These are phyloP conservation scores for Ophiostoma australiae DNA, from an alignment of 2,329 filamentous ascomycete genomes.

Conservation along the genomic window DNA sequence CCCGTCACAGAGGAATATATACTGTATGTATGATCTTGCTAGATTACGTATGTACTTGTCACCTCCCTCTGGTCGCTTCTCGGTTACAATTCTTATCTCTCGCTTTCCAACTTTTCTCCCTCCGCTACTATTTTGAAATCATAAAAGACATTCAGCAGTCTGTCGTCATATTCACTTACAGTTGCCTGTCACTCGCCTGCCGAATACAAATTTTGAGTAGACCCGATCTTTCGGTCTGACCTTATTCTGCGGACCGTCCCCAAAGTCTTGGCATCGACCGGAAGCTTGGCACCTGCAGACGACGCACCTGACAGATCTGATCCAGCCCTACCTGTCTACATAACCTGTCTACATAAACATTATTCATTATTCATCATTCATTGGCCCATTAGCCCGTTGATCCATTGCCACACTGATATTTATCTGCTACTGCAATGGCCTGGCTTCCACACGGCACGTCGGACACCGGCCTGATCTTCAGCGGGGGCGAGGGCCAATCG, in stretches of 20 bases:
- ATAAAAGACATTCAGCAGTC: neutral
- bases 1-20: neutral
- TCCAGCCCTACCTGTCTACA: neutral
- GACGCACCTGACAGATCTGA: neutral
- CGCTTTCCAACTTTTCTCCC: neutral
- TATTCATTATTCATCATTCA: no score
- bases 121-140: neutral
- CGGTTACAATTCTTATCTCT: neutral
- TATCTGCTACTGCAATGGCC: slow-evolving; percentile 23
- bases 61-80: neutral
- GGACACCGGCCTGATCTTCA: slow-evolving; percentile 30
- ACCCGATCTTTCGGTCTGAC: neutral
- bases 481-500: slow-evolving; percentile 32
- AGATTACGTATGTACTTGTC: neutral
- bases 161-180: neutral
- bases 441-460: slow-evolving; percentile 35
- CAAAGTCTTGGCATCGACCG: slow-evolving; percentile 1
- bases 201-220: neutral
- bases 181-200: neutral
- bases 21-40: neutral
- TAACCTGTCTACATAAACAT: no score
- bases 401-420: neutral
- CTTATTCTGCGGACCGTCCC: neutral
- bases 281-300: slow-evolving; percentile 3
- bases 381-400: no score